phyloP scores from a whole-genome alignment of 2,329 filamentous ascomycete species.

The Berkeleyomyces basicola region DNA sequence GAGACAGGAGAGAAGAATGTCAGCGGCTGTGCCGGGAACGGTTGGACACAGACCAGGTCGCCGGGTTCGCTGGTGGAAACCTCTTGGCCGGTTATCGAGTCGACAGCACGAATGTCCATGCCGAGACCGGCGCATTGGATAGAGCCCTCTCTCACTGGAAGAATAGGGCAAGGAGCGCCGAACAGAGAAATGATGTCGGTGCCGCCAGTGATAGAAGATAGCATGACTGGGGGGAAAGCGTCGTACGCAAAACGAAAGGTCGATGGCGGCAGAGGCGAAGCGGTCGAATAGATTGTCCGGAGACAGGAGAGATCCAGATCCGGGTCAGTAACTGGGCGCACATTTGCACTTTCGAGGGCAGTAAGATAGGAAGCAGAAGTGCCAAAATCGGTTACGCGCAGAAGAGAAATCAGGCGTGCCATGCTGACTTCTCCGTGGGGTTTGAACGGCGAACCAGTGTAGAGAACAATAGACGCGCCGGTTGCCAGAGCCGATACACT shows the following conservation, averaged over 20 bases:
- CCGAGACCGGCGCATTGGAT: conserved; percentile 65
- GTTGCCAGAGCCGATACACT: conserved; percentile 70
- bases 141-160: conserved; percentile 56
- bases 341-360: conserved; percentile 62
- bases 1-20: conserved; percentile 55
- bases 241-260: conserved; percentile 84
- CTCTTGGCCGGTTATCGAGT: conserved; percentile 37
- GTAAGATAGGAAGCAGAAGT: conserved; percentile 90
- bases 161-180: conserved; percentile 62
- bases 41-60: conserved; percentile 70
- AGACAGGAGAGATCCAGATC: conserved; percentile 45
- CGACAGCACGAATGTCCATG: conserved; percentile 54
- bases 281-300: conserved; percentile 83
- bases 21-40: conserved; percentile 83
- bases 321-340: conserved; percentile 31
- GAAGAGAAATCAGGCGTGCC: conserved; percentile 62
- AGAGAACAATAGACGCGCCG: conserved; percentile 70
- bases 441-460: conserved; percentile 81
- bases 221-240: conserved; percentile 66
- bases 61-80: conserved; percentile 52
- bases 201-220: conserved; percentile 86
- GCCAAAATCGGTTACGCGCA: conserved; percentile 80
- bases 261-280: conserved; percentile 77
- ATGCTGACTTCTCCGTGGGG: conserved; percentile 67
- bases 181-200: conserved; percentile 96